Base-by-base conservation (phyloP, 805 yeast species). In the Candida nitratophila region DNA sequence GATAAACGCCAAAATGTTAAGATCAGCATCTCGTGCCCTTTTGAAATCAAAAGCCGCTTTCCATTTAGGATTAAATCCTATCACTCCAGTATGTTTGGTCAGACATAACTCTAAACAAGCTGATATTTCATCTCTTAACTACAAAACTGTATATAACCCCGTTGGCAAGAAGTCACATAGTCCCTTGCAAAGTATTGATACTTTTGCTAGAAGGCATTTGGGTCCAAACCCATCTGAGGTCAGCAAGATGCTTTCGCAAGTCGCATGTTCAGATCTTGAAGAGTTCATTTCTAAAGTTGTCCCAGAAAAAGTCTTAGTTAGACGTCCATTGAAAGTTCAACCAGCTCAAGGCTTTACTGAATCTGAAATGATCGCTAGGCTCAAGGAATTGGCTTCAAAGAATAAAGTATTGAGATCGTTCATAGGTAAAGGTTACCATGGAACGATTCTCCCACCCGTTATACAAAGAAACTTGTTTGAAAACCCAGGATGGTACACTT, bases 401-500 rank as follows among this genome's bases (percentile, higher is more conserved):
- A 93, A 93, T 70, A 77, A 77, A 55, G 73, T 84, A 31, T 76
- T 76, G 50, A 79, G 78, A 64, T 78, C 90, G 35, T 83, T 81
- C 53, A 91, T 93, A 47, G 99, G 99, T 49, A 86, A 86, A 61
- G 99, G 99, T 35, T 93, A 91, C 65, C 85, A 87, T 54, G 95
- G 95, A 47, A 91, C 98, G 0, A 71, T 77, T 42, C 70, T 87
- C 39, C 99, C 99, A 0, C 84, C 95, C 1, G 96, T 91, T 31
- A 86, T 93, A 53, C 95, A 87, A 69, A 80, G 99, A 61, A 93
- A 93, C 57, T 65, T 93, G 46, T 69, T 93, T 45, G 99, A 93
- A 65, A 79, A 83, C 48, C 99, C 99, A 6, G 96, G 89, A 60
- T 93, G 99, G 99, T 93, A 93, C 71, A 93, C 99, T 19, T 88